phyloP scores from a whole-genome alignment of 176 grass and related monocot species.

The Hyparrhenia diplandra region DNA sequence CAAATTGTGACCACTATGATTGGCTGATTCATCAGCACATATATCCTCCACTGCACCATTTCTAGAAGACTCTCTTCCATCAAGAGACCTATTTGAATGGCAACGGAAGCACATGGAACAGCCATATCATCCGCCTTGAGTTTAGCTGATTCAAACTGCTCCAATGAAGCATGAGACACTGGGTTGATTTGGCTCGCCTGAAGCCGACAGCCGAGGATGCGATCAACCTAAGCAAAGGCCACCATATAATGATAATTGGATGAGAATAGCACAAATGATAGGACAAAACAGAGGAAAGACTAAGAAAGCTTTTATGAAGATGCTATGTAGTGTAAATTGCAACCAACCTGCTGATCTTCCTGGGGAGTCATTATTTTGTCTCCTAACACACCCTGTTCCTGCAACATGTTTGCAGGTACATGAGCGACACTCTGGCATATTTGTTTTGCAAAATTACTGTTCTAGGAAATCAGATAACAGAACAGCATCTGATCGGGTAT shows the following conservation, averaged over 20 bases:
- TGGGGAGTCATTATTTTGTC: conserved; percentile 18
- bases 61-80: conserved; percentile 10
- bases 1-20: conserved; percentile 6
- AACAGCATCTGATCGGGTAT: conserved; percentile 1
- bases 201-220: conserved; percentile 81
- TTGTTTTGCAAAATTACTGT: conserved; percentile 9
- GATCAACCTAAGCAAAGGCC: conserved; percentile 71
- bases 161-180: conserved; percentile 24
- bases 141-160: conserved; percentile 37
- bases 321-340: not conserved
- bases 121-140: conserved; percentile 13
- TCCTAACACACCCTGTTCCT: conserved; percentile 33
- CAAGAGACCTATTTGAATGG: no score
- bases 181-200: conserved; percentile 37
- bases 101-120: no score
- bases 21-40: conserved; percentile 39
- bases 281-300: not conserved
- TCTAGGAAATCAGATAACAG: conserved; percentile 8
- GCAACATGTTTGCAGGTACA: conserved; percentile 33
- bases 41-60: conserved; percentile 28
- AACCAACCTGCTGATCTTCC: conserved; percentile 40
- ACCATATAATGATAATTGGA: conserved; percentile 32
- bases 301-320: conserved; percentile 20
- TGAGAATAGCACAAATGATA: conserved; percentile 8
- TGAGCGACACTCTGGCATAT: conserved; percentile 31